These are phyloP conservation scores for Auricularia auricula-judae DNA, from an alignment of 768 basidiomycete genomes.

Conservation along the genomic window DNA sequence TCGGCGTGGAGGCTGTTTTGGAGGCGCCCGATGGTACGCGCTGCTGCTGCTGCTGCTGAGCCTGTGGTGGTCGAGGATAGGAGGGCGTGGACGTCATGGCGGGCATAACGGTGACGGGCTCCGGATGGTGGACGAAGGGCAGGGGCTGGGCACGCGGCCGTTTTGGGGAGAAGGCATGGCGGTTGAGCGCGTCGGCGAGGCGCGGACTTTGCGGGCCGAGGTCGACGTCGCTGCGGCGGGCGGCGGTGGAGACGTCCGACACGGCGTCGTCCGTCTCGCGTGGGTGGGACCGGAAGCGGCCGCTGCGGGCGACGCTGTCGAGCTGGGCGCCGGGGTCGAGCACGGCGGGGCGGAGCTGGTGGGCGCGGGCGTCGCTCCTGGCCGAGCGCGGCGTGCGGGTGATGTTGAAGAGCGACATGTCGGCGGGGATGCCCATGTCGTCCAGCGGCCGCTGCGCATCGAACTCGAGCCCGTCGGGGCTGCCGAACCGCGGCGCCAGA, in stretches of 20 bases:
- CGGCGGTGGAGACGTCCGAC: slow-evolving; percentile 31
- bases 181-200: slow-evolving; percentile 59
- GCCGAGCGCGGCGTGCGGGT: slow-evolving; percentile 33
- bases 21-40: background rate
- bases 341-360: slow-evolving; percentile 40
- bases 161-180: slow-evolving; percentile 62
- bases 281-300: slow-evolving; percentile 32
- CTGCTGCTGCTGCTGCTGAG: background rate
- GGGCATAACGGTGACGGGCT: slow-evolving; percentile 2
- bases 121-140: slow-evolving; percentile 1
- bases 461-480: slow-evolving; percentile 70
- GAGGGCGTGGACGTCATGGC: slow-evolving; percentile 3
- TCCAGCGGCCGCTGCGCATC: slow-evolving; percentile 75
- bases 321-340: slow-evolving; percentile 54
- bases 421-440: slow-evolving; percentile 40
- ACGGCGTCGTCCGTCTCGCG: slow-evolving; percentile 20
- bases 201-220: slow-evolving; percentile 35
- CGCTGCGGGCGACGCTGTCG: slow-evolving; percentile 48
- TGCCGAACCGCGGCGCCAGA: slow-evolving; percentile 36
- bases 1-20: background rate
- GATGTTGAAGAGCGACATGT: slow-evolving; percentile 31
- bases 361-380: slow-evolving; percentile 6
- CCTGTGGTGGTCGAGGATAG: background rate
- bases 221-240: slow-evolving; percentile 32
- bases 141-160: slow-evolving; percentile 44